A percentile compares a stretch with the other conserved stretches of the same genome.
phyloP scores from a whole-genome alignment of 176 grass and related monocot genomes.

The Phragmites australis region DNA sequence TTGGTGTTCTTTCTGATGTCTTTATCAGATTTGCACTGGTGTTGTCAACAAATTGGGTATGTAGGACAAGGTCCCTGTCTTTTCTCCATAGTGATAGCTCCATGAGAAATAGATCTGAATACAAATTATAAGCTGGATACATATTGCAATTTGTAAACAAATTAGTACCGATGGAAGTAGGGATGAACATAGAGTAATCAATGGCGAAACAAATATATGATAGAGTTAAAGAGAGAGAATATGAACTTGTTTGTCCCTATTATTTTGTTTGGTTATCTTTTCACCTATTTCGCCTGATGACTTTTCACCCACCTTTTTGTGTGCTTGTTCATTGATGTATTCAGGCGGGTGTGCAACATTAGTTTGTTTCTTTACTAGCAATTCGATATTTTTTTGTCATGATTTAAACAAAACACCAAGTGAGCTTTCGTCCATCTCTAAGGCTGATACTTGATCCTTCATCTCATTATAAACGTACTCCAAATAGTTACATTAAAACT shows the following conservation, averaged over 20 bases:
- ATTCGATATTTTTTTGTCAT: neutral
- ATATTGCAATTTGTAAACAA: slow-evolving; percentile 1
- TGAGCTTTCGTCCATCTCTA: neutral
- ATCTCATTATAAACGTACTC: neutral
- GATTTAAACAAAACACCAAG: slow-evolving; percentile 17
- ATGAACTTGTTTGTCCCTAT: neutral
- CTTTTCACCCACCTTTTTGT: neutral
- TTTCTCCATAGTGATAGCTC: neutral
- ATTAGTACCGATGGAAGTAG: neutral
- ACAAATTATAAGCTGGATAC: neutral
- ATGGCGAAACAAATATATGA: neutral
- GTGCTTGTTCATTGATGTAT: neutral
- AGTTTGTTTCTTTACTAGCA: neutral
- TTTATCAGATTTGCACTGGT: neutral
- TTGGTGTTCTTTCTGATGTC: neutral
- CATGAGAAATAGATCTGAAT: neutral
- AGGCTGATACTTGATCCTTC: neutral
- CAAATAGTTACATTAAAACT: neutral
- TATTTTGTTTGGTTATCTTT: neutral
- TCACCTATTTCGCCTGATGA: too few relatives aligned
- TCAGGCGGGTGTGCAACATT: neutral
- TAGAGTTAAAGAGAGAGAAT: neutral
- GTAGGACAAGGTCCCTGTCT: neutral
- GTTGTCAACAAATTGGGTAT: neutral
- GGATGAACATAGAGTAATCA: neutral